These are phyloP conservation scores for Gillenia trifoliata DNA, from an alignment of 306 rosid genomes.

Conservation along the genomic window DNA sequence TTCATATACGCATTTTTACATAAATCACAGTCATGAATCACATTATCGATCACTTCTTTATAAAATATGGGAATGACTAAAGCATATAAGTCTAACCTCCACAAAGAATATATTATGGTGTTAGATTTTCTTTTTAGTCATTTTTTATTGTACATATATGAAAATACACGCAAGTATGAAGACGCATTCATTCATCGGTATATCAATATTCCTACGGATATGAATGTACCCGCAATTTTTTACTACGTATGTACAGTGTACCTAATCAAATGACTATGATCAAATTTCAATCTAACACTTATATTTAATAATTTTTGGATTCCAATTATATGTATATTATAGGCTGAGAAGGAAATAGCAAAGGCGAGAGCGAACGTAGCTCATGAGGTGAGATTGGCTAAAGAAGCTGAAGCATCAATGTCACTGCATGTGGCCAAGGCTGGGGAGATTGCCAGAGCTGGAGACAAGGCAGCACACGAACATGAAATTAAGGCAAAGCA, in stretches of 20 bases:
- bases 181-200: too few relatives aligned
- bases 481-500: conserved; percentile 29
- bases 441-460: conserved; percentile 24
- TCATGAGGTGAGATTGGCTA: conserved; percentile 68
- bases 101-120: not conserved
- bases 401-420: conserved; percentile 71
- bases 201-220: too few relatives aligned
- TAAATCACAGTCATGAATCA: too few relatives aligned
- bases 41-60: not conserved
- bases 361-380: conserved; percentile 59
- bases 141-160: too few relatives aligned
- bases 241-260: too few relatives aligned
- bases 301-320: not conserved
- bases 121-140: not conserved
- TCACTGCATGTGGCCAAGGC: conserved; percentile 55
- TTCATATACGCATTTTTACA: too few relatives aligned
- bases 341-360: conserved; percentile 67
- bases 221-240: too few relatives aligned
- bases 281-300: not conserved
- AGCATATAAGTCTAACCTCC: not conserved
- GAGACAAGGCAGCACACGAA: conserved; percentile 9
- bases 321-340: not conserved
- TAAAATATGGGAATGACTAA: not conserved
- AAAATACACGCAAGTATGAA: too few relatives aligned
- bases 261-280: not conserved